Evolutionary conservation across 768 basidiomycete species (phyloP).

Genomic region (Lentinula detonsa): DNA sequence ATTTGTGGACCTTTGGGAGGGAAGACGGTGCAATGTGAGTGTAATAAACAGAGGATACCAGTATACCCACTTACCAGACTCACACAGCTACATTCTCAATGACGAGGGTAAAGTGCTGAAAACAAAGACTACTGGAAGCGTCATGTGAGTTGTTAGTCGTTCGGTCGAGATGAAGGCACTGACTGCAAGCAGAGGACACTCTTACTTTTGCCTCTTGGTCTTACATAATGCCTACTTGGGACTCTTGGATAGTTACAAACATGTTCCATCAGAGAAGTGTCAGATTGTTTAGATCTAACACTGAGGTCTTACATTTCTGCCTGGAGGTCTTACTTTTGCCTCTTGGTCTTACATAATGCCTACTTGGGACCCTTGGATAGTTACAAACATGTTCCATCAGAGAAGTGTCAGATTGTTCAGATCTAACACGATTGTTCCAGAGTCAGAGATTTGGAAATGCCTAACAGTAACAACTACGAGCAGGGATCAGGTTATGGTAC

Average conservation of each 20-base stretch:
- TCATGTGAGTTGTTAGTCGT: background rate
- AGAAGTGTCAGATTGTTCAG: no score
- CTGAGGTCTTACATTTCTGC: no score
- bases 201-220: no score
- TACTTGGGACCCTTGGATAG: no score
- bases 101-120: background rate
- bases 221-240: no score
- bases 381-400: no score
- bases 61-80: background rate
- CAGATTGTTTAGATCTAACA: no score
- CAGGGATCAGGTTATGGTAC: background rate
- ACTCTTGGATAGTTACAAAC: no score
- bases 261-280: no score
- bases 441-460: background rate
- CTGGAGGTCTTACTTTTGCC: no score
- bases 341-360: no score
- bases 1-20: constrained; percentile 1
- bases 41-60: background rate
- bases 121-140: background rate
- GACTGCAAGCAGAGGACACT: background rate
- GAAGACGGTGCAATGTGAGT: constrained; percentile 3
- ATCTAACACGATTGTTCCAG: no score
- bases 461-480: background rate
- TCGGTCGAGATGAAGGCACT: background rate
- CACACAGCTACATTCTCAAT: background rate